These are phyloP conservation scores for Stylonectria norvegica DNA, from an alignment of 2,329 filamentous ascomycete species.

Conservation along the genomic window DNA sequence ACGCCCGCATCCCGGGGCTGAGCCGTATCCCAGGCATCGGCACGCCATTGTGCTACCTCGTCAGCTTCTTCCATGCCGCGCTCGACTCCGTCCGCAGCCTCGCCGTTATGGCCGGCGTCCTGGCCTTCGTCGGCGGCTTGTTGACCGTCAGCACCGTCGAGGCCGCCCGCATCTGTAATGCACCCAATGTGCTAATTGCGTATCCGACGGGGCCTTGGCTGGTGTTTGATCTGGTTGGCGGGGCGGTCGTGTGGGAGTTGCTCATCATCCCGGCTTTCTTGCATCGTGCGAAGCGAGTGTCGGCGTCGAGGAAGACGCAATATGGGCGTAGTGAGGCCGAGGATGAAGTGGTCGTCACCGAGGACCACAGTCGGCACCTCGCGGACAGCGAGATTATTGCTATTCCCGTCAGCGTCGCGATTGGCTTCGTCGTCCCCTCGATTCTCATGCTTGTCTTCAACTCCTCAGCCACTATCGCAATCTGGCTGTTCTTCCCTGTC, in stretches of 20 bases:
- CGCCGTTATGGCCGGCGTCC: slow-evolving; percentile 40
- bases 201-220: slow-evolving; percentile 43
- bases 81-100: slow-evolving; percentile 39
- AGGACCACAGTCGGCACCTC: slow-evolving; percentile 35
- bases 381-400: slow-evolving; percentile 54
- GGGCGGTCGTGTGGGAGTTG: slow-evolving; percentile 50
- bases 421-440: slow-evolving; percentile 48
- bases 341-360: slow-evolving; percentile 12
- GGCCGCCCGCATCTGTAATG: slow-evolving; percentile 43
- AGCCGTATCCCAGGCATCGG: slow-evolving; percentile 45
- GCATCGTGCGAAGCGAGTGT: slow-evolving; percentile 38
- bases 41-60: slow-evolving; percentile 46
- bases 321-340: slow-evolving; percentile 16
- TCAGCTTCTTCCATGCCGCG: slow-evolving; percentile 48
- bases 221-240: slow-evolving; percentile 47
- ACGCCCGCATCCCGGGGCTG: slow-evolving; percentile 42
- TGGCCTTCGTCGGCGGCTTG: slow-evolving; percentile 45
- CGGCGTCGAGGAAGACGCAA: slow-evolving; percentile 16
- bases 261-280: slow-evolving; percentile 50
- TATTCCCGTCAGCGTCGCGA: slow-evolving; percentile 46
- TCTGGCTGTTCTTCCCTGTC: slow-evolving; percentile 53
- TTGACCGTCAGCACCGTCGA: slow-evolving; percentile 50
- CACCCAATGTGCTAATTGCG: slow-evolving; percentile 34
- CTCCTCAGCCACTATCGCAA: slow-evolving; percentile 34
- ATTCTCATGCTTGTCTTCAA: slow-evolving; percentile 44